phyloP scores from a whole-genome alignment of 768 basidiomycete species.

The Filobasidium wieringae region DNA sequence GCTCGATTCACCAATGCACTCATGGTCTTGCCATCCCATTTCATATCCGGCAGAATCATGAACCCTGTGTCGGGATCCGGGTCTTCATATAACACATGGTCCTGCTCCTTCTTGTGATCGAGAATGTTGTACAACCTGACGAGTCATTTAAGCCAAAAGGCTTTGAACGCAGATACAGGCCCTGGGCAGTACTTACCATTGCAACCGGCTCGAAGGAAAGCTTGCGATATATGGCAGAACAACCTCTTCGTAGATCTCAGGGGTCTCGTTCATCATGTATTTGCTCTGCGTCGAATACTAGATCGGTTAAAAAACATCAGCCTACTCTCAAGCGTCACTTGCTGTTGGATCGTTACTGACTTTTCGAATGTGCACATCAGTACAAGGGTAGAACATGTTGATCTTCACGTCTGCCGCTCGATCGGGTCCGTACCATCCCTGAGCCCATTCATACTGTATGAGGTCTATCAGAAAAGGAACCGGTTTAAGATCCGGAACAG shows the following conservation, averaged over 20 bases:
- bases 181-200: constrained; percentile 50
- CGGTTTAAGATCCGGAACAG: not conserved
- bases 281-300: constrained; percentile 62
- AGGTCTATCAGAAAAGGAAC: not conserved
- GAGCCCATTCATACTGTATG: constrained; percentile 73
- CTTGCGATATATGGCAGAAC: constrained; percentile 68
- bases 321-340: not conserved
- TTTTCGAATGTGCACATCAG: constrained; percentile 78
- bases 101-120: constrained; percentile 59
- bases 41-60: constrained; percentile 85
- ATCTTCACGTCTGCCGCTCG: constrained; percentile 62
- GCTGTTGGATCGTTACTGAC: constrained; percentile 36
- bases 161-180: not conserved
- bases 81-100: constrained; percentile 57
- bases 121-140: constrained; percentile 77
- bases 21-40: constrained; percentile 78
- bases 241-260: constrained; percentile 56
- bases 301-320: constrained; percentile 32
- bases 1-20: constrained; percentile 45
- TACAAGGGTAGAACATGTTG: constrained; percentile 75
- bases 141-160: not conserved
- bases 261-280: constrained; percentile 70
- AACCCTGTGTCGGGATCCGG: constrained; percentile 47
- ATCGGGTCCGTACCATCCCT: constrained; percentile 52
- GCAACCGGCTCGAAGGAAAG: constrained; percentile 62